Base-by-base conservation (phyloP, 768 basidiomycete genomes). In the Polyporus arcularius region DNA sequence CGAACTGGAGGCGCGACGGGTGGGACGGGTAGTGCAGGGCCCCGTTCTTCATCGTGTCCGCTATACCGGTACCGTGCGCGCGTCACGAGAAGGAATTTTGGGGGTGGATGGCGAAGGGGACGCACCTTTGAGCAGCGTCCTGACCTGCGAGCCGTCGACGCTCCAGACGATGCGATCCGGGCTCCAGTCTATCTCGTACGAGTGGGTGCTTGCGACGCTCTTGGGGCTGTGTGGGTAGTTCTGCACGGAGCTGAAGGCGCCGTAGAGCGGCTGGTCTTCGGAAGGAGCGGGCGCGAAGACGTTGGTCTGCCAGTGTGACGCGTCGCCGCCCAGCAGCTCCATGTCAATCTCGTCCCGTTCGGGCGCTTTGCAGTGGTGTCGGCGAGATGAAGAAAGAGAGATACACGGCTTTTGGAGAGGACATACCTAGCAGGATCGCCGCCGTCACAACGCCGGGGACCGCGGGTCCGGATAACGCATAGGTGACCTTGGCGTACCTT, bases 151-250 rank as follows among this genome's bases (percentile, higher is more conserved):
- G 14, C 75, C 76, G 61, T 80, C 79, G 4, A 80, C 65, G 52
- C 71, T 72, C 79, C 79, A 81, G 18, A 71, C 53, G 50, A 80
- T 79, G 26, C 74, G 69, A 1, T 76, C 70, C 3, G 56, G 48
- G 58, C 69, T 74, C 75, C 79, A 79, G 58, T 78, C 78, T 53
- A 81, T 76, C 7, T 74, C 69, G 53, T 79, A 80, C 15, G 62
- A 65, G 62, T 79, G 79, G 0, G 45, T 42, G 0, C 65, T 53
- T 6, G 53, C 53, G 35, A 74, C 59, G 16, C 54, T 63, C 10
- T 57, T 60, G 6, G 60, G 55, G 1, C 43, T 55, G 49, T 57
- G 64, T 21, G 70, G 53, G 50, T 74, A 69, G 53, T 61, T 48
- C 54, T 80, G 68, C 7, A 74, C 63, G 31, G 69, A 70, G 52